phyloP scores from a whole-genome alignment of 2,329 filamentous ascomycete genomes.

The Penicillium hesseltinei region DNA sequence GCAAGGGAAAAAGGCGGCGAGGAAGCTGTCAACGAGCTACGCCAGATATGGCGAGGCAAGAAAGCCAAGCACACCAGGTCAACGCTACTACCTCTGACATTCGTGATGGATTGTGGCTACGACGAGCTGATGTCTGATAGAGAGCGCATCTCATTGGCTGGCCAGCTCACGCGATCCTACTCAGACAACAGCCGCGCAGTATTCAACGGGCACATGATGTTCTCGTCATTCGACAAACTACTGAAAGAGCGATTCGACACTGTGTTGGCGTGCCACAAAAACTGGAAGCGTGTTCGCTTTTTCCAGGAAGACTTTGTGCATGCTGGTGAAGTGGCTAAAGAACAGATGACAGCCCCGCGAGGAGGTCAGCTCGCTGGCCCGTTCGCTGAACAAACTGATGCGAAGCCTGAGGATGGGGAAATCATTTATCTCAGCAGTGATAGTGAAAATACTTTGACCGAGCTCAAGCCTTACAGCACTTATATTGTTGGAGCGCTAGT shows the following conservation, averaged over 20 bases:
- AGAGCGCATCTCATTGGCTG: slow-evolving; percentile 77
- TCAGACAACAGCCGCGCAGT: slow-evolving; percentile 74
- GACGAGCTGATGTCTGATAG: slow-evolving; percentile 85
- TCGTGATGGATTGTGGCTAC: slow-evolving; percentile 90
- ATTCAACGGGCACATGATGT: slow-evolving; percentile 68
- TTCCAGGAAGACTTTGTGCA: slow-evolving; percentile 70
- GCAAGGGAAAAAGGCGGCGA: slow-evolving; percentile 27
- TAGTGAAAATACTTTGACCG: slow-evolving; percentile 77
- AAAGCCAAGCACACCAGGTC: slow-evolving; percentile 35
- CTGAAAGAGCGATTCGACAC: slow-evolving; percentile 78
- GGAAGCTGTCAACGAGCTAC: slow-evolving; percentile 25
- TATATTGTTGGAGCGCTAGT: slow-evolving; percentile 95
- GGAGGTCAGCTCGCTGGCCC: slow-evolving; percentile 61
- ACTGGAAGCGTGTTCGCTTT: slow-evolving; percentile 78
- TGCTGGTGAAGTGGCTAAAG: slow-evolving; percentile 64
- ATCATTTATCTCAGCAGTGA: slow-evolving; percentile 90
- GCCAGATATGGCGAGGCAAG: slow-evolving; percentile 25
- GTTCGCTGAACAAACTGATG: slow-evolving; percentile 47
- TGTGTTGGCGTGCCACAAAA: slow-evolving; percentile 68
- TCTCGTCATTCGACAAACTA: slow-evolving; percentile 74
- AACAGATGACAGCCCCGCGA: slow-evolving; percentile 60
- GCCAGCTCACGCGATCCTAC: slow-evolving; percentile 84
- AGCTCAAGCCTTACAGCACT: slow-evolving; percentile 80
- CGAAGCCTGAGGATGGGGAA: slow-evolving; percentile 49
- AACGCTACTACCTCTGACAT: slow-evolving; percentile 68